Evolutionary conservation across 176 grass and related monocot species (phyloP).

Genomic region (Tillandsia fasciculata): DNA sequence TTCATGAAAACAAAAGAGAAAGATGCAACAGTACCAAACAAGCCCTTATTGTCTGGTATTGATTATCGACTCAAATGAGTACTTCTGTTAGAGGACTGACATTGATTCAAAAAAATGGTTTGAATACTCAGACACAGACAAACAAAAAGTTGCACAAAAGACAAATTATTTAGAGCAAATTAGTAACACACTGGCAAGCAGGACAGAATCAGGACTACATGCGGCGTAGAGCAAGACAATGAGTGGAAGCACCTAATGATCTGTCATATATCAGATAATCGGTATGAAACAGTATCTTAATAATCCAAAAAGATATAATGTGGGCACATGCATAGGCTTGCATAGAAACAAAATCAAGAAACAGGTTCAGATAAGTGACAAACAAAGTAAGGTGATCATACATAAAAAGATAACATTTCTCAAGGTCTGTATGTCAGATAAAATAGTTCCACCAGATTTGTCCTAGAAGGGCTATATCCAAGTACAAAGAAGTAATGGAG

Average conservation of each 20-base stretch:
- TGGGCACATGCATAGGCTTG: background rate
- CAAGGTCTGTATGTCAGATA: too few relatives aligned
- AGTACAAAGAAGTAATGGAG: too few relatives aligned
- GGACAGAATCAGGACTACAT: background rate
- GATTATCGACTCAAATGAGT: background rate
- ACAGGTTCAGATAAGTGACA: too few relatives aligned
- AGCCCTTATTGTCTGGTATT: too few relatives aligned
- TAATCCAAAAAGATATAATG: background rate
- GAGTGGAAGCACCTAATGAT: background rate
- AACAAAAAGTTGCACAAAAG: background rate
- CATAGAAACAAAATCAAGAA: background rate
- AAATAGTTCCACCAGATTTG: too few relatives aligned
- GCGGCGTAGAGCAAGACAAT: background rate
- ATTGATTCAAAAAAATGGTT: background rate
- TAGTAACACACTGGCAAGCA: background rate
- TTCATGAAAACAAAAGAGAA: too few relatives aligned
- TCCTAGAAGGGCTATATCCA: too few relatives aligned
- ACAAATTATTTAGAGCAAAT: background rate
- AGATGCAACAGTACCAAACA: too few relatives aligned
- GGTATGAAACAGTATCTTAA: background rate
- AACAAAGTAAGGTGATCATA: too few relatives aligned
- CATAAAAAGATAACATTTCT: too few relatives aligned
- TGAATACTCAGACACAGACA: background rate
- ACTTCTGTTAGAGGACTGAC: background rate
- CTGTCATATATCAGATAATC: background rate